These are phyloP conservation scores for Baorangia bicolor DNA, from an alignment of 768 basidiomycete genomes.

Conservation along the genomic window DNA sequence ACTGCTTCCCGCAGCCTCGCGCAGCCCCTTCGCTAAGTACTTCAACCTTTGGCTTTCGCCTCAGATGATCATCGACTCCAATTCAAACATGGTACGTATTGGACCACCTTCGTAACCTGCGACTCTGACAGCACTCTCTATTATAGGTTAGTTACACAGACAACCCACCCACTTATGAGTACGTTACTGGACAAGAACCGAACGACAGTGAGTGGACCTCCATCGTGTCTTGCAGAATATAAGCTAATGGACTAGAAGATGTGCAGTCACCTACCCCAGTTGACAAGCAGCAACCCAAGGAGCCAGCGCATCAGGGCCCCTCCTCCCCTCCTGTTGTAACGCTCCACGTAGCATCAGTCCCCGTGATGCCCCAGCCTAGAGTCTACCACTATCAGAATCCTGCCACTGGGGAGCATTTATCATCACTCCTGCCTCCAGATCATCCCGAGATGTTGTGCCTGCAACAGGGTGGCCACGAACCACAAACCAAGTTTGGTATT, in stretches of 20 bases:
- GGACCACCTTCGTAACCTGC: neutral
- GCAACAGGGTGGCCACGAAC: constrained; percentile 70
- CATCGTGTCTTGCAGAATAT: neutral
- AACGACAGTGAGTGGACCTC: constrained; percentile 25
- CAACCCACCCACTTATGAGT: constrained; percentile 52
- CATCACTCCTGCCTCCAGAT: constrained; percentile 68
- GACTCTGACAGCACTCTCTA: neutral
- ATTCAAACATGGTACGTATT: constrained; percentile 26
- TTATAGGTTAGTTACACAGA: constrained; percentile 32
- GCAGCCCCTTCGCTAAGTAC: constrained; percentile 1
- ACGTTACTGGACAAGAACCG: constrained; percentile 28
- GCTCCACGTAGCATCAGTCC: constrained; percentile 31
- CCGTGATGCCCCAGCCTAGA: constrained; percentile 41
- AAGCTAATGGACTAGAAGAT: constrained; percentile 9
- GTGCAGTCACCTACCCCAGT: neutral
- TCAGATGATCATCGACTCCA: constrained; percentile 28
- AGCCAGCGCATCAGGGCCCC: neutral
- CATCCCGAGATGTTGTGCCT: constrained; percentile 86
- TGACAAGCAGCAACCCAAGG: constrained; percentile 16
- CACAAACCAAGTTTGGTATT: constrained; percentile 63
- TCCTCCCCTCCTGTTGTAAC: constrained; percentile 15
- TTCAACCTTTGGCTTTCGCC: constrained; percentile 1
- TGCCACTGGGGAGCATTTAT: constrained; percentile 51
- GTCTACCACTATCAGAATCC: constrained; percentile 74
- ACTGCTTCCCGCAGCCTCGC: constrained; percentile 13